phyloP scores from a whole-genome alignment of 306 rosid genomes.

The Cyamopsis tetragonoloba region DNA sequence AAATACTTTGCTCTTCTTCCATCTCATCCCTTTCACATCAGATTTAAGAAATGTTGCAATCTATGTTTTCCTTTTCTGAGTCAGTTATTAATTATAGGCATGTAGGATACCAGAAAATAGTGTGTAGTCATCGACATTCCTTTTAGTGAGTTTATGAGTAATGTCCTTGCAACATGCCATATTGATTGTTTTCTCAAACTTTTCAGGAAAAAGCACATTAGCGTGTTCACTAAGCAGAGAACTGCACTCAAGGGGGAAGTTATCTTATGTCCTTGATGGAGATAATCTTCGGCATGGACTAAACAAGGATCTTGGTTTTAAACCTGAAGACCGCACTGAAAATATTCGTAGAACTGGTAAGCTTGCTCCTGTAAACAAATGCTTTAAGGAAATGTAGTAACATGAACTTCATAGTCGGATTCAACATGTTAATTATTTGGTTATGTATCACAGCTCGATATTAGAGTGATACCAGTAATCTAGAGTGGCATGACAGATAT shows the following conservation, averaged over 20 bases:
- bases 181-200: constrained; percentile 23
- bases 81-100: neutral
- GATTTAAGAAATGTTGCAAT: neutral
- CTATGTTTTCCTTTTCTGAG: neutral
- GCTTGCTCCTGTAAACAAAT: constrained; percentile 20
- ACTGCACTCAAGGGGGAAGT: constrained; percentile 56
- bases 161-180: neutral
- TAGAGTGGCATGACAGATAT: constrained; percentile 9
- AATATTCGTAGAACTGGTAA: constrained; percentile 85
- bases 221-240: constrained; percentile 72
- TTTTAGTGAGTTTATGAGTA: neutral
- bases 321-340: constrained; percentile 72
- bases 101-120: neutral
- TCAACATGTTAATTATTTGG: neutral
- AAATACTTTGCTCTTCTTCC: neutral
- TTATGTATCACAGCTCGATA: neutral
- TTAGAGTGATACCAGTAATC: constrained; percentile 9
- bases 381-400: neutral
- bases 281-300: constrained; percentile 89
- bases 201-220: constrained; percentile 79
- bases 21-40: constrained; percentile 12
- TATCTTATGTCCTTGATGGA: constrained; percentile 83
- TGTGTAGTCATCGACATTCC: neutral
- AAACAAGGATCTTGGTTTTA: constrained; percentile 71
- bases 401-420: neutral